Percentiles rank a stretch among this genome's conserved stretches.
Conservation (phyloP, 2,329 filamentous ascomycete species). For the Apiospora sp. region DNA sequence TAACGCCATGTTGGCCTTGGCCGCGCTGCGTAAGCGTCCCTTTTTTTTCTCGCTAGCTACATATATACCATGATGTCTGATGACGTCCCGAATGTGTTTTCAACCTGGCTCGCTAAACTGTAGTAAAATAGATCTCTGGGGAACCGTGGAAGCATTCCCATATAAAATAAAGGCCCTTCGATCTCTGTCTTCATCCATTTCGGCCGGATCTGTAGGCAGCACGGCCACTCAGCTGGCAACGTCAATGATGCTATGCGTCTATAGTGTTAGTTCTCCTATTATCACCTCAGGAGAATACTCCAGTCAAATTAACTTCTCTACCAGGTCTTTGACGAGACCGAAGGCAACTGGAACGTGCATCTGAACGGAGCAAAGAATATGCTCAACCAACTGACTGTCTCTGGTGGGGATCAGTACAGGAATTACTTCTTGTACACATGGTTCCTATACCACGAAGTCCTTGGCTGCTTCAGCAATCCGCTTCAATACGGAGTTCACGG, state of each 20-base stretch:
- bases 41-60: not conserved
- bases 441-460: constrained; percentile 57
- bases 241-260: constrained; percentile 60
- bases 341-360: constrained; percentile 55
- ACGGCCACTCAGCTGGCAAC: constrained; percentile 52
- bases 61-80: not conserved
- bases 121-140: constrained; percentile 13
- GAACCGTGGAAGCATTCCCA: constrained; percentile 12
- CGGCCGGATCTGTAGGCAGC: constrained; percentile 38
- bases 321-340: constrained; percentile 57
- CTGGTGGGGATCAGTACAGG: constrained; percentile 39
- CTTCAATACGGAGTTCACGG: constrained; percentile 36
- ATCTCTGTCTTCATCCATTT: constrained; percentile 48
- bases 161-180: constrained; percentile 50
- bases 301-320: not conserved
- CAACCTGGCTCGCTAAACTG: not conserved
- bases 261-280: constrained; percentile 46
- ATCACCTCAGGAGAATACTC: not conserved
- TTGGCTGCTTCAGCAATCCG: constrained; percentile 53
- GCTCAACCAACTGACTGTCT: constrained; percentile 38
- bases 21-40: constrained; percentile 44
- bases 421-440: constrained; percentile 53
- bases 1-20: constrained; percentile 54
- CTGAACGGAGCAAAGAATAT: constrained; percentile 52
- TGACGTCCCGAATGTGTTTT: not conserved